Evolutionary conservation across 208 protist genomes (phyloP), one percentile per base, ranked within the genome.

Genomic region (Herpetomonas muscarum): DNA sequence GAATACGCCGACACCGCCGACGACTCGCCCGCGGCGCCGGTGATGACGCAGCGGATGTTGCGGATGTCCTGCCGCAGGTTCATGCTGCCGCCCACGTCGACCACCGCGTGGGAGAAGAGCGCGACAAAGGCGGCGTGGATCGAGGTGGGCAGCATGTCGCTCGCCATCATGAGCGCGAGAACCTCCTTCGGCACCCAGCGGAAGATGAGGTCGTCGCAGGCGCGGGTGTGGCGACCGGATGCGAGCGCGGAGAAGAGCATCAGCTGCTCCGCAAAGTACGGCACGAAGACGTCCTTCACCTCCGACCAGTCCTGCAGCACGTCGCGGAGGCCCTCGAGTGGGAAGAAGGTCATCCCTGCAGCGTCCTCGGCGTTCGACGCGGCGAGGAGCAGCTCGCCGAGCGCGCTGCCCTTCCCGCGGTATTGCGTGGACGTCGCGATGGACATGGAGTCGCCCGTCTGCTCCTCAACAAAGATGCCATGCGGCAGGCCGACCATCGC

Each of bases 51-150:
- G 37, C 64, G 67, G 25, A 82, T 54, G 31, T 63, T 72, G 15
- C 58, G 65, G 7, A 74, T 64, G 21, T 75, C 61, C 22, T 78
- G 47, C 5, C 41, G 39, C 12, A 82, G 21, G 44, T 70, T 45
- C 28, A 67, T 54, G 0, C 47, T 53, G 1, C 57, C 62, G 3
- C 53, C 45, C 13, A 67, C 50, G 29, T 64, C 53, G 19, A 75
- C 53, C 53, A 70, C 53, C 39, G 67, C 58, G 19, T 67, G 55
- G 10, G 76, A 47, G 32, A 78, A 76, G 1, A 82, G 61, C 32
- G 67, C 52, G 4, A 77, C 41, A 21, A 82, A 48, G 12, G 76
- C 70, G 28, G 61, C 70, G 48, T 70, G 70, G 32, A 82, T 51
- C 17, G 26, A 45, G 1, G 63, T 34, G 9, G 76, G 67, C 41